Base-by-base conservation (phyloP, 1,284 basidiomycete genomes). In the Rhodofomes roseus region DNA sequence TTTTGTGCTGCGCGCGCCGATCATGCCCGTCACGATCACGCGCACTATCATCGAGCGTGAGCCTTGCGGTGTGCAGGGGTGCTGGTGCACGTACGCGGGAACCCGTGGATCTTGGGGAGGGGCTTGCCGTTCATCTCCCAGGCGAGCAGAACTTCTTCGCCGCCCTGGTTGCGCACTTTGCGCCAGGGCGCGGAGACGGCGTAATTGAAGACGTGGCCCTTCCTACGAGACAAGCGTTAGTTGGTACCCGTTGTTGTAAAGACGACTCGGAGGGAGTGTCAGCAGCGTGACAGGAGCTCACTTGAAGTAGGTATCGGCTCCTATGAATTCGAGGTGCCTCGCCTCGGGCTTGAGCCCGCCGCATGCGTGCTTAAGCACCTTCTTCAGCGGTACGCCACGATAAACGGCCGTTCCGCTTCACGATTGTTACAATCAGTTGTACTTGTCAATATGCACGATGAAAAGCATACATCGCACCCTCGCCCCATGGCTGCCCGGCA, bases 231-330 rank as follows among this genome's bases (percentile, higher is more conserved):
- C 31, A 34, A 34, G 31, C 4, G 11, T 34, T 34, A 4, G 11
- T 48, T 2, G 16, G 20, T 16, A 1, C 16, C 7, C 1, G 25
- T 27, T 9, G 25, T 48, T 4, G 46, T 2, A 39, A 40, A 46
- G 14, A 27, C 34, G 4, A 55, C 22, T 11, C 31, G 5, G 31
- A 11, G 31, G 11, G 11, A 34, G 31, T 4, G 31, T 4, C 31
- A 34, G 31, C 5, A 34, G 11, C 11, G 31, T 4, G 11, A 34
- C 31, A 34, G 31, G 27, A 14, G 66, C 74, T 55, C 58, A 79
- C 81, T 84, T 83, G 76, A 84, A 83, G 66, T 84, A 84, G 3
- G 81, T 84, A 61, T 84, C 82, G 1, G 81, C 81, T 25, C 82
- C 81, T 59, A 84, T 78, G 67, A 84, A 81, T 65, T 84, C 82